phyloP scores from a whole-genome alignment of 768 basidiomycete genomes.

The Trametes elegans region DNA sequence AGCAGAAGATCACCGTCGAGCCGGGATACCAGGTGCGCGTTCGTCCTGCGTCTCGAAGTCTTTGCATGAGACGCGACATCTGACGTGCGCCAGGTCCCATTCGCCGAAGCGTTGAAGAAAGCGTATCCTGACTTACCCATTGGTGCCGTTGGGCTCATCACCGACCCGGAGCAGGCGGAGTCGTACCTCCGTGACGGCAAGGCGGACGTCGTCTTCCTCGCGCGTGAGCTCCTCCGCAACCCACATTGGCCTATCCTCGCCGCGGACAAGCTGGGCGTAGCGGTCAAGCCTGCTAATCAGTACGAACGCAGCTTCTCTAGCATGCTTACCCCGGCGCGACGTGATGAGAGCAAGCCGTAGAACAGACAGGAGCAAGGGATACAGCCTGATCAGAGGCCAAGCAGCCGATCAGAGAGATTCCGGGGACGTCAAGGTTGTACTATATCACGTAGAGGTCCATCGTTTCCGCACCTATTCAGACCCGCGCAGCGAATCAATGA shows the following conservation, averaged over 20 bases:
- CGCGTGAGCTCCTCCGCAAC: constrained; percentile 62
- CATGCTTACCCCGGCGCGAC: constrained; percentile 31
- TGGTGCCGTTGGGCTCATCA: constrained; percentile 73
- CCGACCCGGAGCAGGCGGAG: constrained; percentile 55
- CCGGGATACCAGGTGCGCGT: constrained; percentile 60
- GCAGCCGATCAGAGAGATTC: background rate
- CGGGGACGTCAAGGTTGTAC: background rate
- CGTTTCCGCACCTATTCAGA: background rate
- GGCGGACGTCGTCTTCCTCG: constrained; percentile 67
- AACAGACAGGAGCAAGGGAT: constrained; percentile 7
- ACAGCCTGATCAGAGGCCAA: constrained; percentile 1
- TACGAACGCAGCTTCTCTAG: constrained; percentile 60
- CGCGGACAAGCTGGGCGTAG: constrained; percentile 60
- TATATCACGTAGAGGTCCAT: background rate
- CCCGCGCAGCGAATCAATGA: background rate
- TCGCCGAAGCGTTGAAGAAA: constrained; percentile 64
- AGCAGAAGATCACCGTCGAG: constrained; percentile 53
- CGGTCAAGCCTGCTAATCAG: constrained; percentile 69
- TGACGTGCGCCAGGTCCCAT: constrained; percentile 48
- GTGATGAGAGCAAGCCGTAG: background rate
- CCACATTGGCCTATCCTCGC: constrained; percentile 65
- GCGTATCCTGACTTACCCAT: constrained; percentile 53
- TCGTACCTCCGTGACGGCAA: constrained; percentile 61
- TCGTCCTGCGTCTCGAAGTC: no score
- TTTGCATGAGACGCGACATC: no score